These are phyloP conservation scores for Astragalus membranaceus DNA, from an alignment of 306 rosid genomes.

Conservation along the genomic window DNA sequence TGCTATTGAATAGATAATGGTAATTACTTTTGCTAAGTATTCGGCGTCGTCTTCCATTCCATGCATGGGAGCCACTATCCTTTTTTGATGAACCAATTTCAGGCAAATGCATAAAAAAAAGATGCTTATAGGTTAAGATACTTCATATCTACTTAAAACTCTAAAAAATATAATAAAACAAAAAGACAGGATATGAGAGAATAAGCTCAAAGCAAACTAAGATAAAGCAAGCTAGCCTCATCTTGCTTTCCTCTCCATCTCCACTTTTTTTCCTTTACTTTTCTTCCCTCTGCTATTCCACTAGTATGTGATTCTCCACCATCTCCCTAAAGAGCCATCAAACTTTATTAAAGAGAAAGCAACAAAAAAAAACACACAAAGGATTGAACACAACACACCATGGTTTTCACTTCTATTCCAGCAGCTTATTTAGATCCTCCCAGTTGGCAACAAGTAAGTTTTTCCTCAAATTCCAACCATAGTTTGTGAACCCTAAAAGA, in stretches of 20 bases:
- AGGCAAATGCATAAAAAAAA: slow-evolving; percentile 33
- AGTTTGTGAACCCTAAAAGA: not conserved
- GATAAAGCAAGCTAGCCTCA: slow-evolving; percentile 43
- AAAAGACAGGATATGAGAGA: slow-evolving; percentile 75
- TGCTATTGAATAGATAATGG: no score
- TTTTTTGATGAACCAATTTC: slow-evolving; percentile 30
- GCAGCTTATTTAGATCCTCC: slow-evolving; percentile 95
- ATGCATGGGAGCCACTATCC: slow-evolving; percentile 58
- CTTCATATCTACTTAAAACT: slow-evolving; percentile 75
- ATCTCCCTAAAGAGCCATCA: slow-evolving; percentile 83
- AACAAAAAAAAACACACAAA: slow-evolving; percentile 33
- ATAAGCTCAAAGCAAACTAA: slow-evolving; percentile 70
- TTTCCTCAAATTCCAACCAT: slow-evolving; percentile 34
- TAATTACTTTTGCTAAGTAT: no score
- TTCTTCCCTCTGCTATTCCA: slow-evolving; percentile 90
- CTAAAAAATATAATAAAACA: slow-evolving; percentile 76
- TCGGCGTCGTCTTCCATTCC: no score
- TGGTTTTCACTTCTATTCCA: slow-evolving; percentile 98
- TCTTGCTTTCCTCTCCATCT: slow-evolving; percentile 36
- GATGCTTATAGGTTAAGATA: slow-evolving; percentile 84
- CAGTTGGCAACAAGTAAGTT: slow-evolving; percentile 89
- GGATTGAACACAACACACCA: slow-evolving; percentile 37
- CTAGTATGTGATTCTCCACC: slow-evolving; percentile 90
- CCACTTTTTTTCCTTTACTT: slow-evolving; percentile 45
- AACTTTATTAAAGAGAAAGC: slow-evolving; percentile 64